Evolutionary conservation across 2,329 filamentous ascomycete species (phyloP).

Genomic region (Calycina herbarum): DNA sequence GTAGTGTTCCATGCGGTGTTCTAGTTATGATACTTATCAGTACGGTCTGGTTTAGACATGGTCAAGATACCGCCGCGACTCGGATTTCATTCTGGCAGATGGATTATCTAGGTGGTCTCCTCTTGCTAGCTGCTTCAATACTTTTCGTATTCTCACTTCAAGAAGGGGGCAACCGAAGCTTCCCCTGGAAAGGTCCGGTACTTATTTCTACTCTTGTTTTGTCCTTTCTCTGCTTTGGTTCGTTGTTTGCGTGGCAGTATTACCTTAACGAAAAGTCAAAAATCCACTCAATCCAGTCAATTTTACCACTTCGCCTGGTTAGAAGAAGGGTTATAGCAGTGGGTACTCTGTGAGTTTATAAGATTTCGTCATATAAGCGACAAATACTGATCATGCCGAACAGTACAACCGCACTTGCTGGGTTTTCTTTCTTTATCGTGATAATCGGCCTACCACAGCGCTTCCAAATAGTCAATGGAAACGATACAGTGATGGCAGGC

Average conservation of each 20-base stretch:
- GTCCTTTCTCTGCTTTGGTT: not conserved
- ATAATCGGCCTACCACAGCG: slow-evolving; percentile 14
- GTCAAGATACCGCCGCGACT: not conserved
- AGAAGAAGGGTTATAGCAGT: not conserved
- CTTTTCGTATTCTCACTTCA: slow-evolving; percentile 14
- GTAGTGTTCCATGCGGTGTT: slow-evolving; percentile 6
- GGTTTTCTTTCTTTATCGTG: slow-evolving; percentile 9
- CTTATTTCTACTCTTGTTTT: slow-evolving; percentile 7
- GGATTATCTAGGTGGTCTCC: slow-evolving; percentile 9
- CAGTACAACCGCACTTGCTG: slow-evolving; percentile 7
- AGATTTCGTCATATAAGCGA: not conserved
- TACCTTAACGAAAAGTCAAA: not conserved
- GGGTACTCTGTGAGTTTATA: not conserved
- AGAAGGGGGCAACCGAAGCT: slow-evolving; percentile 1
- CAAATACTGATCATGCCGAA: not conserved
- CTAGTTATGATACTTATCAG: slow-evolving; percentile 9
- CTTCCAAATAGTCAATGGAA: slow-evolving; percentile 9
- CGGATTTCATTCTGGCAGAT: slow-evolving; percentile 7
- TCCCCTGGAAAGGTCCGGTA: slow-evolving; percentile 7
- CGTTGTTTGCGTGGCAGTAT: not conserved
- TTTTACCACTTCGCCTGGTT: slow-evolving; percentile 4
- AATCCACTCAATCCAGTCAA: not conserved
- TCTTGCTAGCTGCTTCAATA: slow-evolving; percentile 6
- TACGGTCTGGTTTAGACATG: slow-evolving; percentile 6
- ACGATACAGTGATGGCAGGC: slow-evolving; percentile 4